A percentile compares a stretch with the other conserved stretches of the same genome.
These are phyloP conservation scores for Grigorovia jiainica DNA, from an alignment of 805 yeast species.

Conservation along the genomic window DNA sequence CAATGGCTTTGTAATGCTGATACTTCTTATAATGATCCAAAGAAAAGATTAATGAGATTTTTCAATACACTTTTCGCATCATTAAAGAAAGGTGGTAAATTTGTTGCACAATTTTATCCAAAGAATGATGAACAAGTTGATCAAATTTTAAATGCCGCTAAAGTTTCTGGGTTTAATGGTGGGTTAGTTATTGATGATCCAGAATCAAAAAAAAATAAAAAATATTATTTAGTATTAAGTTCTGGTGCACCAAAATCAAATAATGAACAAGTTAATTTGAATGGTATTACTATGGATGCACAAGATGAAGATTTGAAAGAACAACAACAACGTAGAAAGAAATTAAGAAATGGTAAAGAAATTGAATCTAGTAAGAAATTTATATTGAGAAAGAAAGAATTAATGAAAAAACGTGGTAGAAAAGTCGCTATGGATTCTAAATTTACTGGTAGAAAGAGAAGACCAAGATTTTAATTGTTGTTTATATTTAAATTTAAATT, in stretches of 20 bases:
- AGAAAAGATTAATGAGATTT: constrained; percentile 65
- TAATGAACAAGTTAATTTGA: constrained; percentile 65
- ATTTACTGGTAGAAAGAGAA: constrained; percentile 81
- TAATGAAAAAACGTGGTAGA: constrained; percentile 87
- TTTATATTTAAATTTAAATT: neutral
- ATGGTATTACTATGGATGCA: constrained; percentile 74
- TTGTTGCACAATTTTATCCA: constrained; percentile 95
- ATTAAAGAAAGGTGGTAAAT: constrained; percentile 89
- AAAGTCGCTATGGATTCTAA: constrained; percentile 82
- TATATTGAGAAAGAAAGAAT: constrained; percentile 83
- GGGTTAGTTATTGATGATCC: constrained; percentile 92
- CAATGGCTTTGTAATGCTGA: constrained; percentile 99
- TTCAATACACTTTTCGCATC: constrained; percentile 83
- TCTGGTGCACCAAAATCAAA: constrained; percentile 57
- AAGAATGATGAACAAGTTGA: constrained; percentile 78
- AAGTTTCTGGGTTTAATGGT: constrained; percentile 91
- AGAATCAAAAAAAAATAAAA: constrained; percentile 82
- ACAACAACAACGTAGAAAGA: constrained; percentile 4
- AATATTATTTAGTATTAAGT: constrained; percentile 80
- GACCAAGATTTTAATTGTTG: constrained; percentile 43
- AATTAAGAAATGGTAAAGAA: constrained; percentile 21
- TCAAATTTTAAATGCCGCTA: constrained; percentile 72
- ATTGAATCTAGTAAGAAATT: constrained; percentile 68
- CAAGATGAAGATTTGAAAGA: constrained; percentile 27
- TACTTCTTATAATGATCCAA: constrained; percentile 71